Evolutionary conservation across 169 alveolate species (phyloP).

Genomic region (Eimeria tenella): DNA sequence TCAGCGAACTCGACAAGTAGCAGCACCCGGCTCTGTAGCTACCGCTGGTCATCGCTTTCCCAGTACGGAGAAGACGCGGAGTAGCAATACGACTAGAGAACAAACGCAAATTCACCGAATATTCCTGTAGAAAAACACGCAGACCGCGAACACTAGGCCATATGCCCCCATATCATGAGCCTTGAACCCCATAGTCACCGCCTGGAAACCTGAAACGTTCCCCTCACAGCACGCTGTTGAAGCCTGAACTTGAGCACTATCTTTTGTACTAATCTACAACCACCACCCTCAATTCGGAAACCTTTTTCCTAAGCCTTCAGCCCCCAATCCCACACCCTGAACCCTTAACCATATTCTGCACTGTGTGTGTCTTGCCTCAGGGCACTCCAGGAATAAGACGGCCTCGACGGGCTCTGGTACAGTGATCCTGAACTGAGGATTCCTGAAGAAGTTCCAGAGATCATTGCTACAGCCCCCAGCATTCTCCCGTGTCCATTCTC

Average conservation of each 20-base stretch:
- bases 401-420: constrained; percentile 82
- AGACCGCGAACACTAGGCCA: background rate
- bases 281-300: too few species aligned
- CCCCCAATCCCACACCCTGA: background rate
- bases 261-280: too few species aligned
- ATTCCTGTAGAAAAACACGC: constrained; percentile 50
- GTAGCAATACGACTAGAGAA: constrained; percentile 87
- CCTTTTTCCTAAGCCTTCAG: background rate
- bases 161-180: background rate
- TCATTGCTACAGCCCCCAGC: constrained; percentile 89
- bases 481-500: constrained; percentile 83
- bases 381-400: constrained; percentile 84
- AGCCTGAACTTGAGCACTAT: too few species aligned
- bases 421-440: constrained; percentile 87
- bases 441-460: constrained; percentile 85
- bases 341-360: background rate
- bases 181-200: background rate
- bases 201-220: too few species aligned
- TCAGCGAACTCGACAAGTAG: constrained; percentile 33
- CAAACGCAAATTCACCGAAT: constrained; percentile 88
- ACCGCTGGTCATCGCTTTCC: constrained; percentile 85
- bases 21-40: constrained; percentile 88
- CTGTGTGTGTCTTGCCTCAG: constrained; percentile 41
- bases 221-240: too few species aligned
- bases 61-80: constrained; percentile 85